A percentile compares a stretch with the other conserved stretches of the same genome.
These are phyloP conservation scores for Pelargonium myrrhifolium DNA, from an alignment of 441 rosid species.

Conservation along the genomic window DNA sequence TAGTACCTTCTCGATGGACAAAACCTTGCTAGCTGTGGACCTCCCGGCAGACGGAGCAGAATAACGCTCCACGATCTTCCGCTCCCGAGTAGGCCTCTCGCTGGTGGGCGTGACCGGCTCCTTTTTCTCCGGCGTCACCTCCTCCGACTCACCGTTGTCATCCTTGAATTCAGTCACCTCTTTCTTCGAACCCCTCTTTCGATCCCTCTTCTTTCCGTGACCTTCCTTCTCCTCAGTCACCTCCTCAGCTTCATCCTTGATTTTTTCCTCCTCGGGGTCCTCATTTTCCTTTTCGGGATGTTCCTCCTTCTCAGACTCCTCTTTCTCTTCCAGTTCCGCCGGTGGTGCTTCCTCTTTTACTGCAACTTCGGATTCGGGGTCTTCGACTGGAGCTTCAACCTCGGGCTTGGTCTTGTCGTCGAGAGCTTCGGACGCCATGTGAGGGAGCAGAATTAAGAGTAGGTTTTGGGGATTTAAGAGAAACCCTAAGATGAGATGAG, in stretches of 20 bases:
- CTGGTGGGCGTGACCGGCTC: constrained; percentile 51
- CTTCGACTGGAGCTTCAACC: constrained; percentile 35
- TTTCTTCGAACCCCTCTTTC: constrained; percentile 28
- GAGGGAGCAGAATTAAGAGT: background rate
- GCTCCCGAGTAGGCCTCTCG: constrained; percentile 83
- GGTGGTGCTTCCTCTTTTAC: constrained; percentile 1
- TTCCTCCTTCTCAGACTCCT: constrained; percentile 10
- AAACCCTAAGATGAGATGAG: background rate
- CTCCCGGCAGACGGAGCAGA: constrained; percentile 46
- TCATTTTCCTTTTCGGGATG: constrained; percentile 1
- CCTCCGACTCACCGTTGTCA: constrained; percentile 25
- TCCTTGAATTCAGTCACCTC: constrained; percentile 18
- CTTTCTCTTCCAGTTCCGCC: constrained; percentile 17
- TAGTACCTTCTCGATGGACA: constrained; percentile 66
- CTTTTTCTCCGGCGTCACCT: constrained; percentile 19
- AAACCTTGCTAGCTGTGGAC: constrained; percentile 45
- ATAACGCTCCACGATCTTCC: constrained; percentile 83
- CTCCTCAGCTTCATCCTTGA: constrained; percentile 17
- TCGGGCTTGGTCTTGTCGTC: constrained; percentile 42
- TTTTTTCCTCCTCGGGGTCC: constrained; percentile 13
- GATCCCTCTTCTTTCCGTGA: constrained; percentile 12
- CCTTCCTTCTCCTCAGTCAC: constrained; percentile 15
- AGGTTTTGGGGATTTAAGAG: background rate
- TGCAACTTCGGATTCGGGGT: constrained; percentile 11
- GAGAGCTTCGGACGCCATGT: constrained; percentile 71